A percentile compares a stretch with the other conserved stretches of the same genome.
phyloP scores from a whole-genome alignment of 208 protist genomes.

The Naegleria gruberi region DNA sequence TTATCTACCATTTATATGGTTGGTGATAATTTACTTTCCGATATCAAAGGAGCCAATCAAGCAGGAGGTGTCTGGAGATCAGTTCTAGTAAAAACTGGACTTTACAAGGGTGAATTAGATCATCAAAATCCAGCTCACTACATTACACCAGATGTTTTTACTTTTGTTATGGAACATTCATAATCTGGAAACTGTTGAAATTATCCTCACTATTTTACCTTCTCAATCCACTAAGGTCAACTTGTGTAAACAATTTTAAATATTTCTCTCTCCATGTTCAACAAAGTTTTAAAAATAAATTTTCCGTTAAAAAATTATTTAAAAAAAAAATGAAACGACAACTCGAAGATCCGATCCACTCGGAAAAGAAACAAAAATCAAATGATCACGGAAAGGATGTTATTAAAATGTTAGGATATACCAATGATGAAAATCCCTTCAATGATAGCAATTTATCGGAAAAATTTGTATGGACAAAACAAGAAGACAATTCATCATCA shows the following conservation, averaged over 20 bases:
- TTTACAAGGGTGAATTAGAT: not conserved
- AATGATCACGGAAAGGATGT: constrained; percentile 15
- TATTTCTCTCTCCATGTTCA: too few relatives aligned
- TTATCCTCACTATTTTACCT: too few relatives aligned
- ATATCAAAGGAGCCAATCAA: not conserved
- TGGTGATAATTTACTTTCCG: not conserved
- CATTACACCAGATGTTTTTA: not conserved
- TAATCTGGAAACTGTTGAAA: not conserved
- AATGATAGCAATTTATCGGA: constrained; percentile 52
- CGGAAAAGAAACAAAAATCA: not conserved
- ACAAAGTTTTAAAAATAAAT: too few relatives aligned
- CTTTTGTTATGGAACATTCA: not conserved
- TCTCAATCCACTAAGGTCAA: too few relatives aligned
- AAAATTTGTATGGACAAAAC: constrained; percentile 67
- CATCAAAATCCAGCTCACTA: not conserved
- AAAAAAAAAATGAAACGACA: not conserved
- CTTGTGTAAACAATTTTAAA: too few relatives aligned
- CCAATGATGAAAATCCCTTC: constrained; percentile 62
- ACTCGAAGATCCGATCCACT: not conserved
- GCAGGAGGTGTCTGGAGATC: not conserved
- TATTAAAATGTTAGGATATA: constrained; percentile 44
- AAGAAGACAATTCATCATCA: constrained; percentile 29
- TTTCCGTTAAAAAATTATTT: too few relatives aligned
- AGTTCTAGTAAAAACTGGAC: not conserved
- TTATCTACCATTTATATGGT: not conserved